A percentile compares a stretch with the other conserved stretches of the same genome.
Evolutionary conservation across 2,329 filamentous ascomycete genomes (phyloP).

Genomic region (Colletotrichum zoysiae): DNA sequence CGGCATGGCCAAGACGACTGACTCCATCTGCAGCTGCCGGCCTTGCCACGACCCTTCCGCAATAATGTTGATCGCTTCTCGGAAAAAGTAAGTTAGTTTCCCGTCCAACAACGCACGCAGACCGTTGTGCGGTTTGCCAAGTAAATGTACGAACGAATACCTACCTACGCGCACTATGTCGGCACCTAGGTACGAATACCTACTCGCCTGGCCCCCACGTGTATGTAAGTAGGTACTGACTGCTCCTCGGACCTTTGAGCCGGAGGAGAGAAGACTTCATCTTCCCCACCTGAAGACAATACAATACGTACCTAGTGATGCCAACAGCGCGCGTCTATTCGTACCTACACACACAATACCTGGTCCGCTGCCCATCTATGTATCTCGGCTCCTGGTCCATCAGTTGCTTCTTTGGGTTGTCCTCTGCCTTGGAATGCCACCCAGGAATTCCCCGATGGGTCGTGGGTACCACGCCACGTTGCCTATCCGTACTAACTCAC

Average conservation of each 20-base stretch:
- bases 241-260: not conserved
- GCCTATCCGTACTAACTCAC: too few relatives aligned
- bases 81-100: not conserved
- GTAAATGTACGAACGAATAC: not conserved
- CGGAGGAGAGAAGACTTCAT: not conserved
- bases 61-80: not conserved
- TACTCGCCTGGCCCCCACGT: not conserved
- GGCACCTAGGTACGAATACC: not conserved
- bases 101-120: not conserved
- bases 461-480: not conserved
- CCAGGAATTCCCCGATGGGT: conserved; percentile 14
- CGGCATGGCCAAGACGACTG: not conserved
- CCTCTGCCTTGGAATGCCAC: conserved; percentile 14
- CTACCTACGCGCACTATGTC: too few relatives aligned
- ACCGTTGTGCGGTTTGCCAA: conserved; percentile 5
- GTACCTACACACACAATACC: not conserved
- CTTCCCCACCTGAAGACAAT: not conserved
- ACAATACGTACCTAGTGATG: not conserved
- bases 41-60: not conserved
- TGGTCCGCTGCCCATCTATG: not conserved
- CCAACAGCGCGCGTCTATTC: conserved; percentile 1
- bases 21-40: conserved; percentile 14
- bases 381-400: conserved; percentile 9
- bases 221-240: not conserved
- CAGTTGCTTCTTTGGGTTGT: not conserved